These are phyloP conservation scores for Avena eriantha DNA, from an alignment of 176 grass and related monocot species.

Conservation along the genomic window DNA sequence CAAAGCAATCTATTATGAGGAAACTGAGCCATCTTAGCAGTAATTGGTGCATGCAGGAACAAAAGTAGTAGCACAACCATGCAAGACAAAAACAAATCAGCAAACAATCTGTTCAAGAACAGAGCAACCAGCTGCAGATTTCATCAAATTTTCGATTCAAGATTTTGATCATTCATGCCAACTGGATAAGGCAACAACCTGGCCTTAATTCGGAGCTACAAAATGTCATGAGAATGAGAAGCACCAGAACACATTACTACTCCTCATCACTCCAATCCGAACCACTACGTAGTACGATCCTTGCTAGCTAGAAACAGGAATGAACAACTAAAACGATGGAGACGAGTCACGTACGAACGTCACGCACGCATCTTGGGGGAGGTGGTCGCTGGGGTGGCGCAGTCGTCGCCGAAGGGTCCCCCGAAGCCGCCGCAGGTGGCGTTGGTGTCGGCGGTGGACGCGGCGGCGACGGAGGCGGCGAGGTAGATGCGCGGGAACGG, in stretches of 20 bases:
- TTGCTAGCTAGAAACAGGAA: constrained; percentile 1
- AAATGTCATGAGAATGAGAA: background rate
- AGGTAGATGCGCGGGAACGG: constrained; percentile 71
- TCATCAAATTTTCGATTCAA: background rate
- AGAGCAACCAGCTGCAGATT: background rate
- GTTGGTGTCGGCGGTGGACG: constrained; percentile 38
- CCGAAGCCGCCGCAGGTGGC: constrained; percentile 30
- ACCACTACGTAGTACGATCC: background rate
- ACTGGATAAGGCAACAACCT: background rate
- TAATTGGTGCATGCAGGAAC: background rate
- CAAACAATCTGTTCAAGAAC: background rate
- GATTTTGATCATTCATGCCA: background rate
- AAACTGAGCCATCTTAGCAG: background rate
- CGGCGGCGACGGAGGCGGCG: constrained; percentile 46
- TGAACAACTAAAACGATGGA: background rate
- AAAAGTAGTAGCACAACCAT: background rate
- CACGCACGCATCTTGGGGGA: constrained; percentile 36
- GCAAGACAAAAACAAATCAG: background rate
- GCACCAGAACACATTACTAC: background rate
- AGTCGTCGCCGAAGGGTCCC: constrained; percentile 12
- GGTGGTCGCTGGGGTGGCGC: constrained; percentile 30
- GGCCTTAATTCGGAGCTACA: background rate
- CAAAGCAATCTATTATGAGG: background rate
- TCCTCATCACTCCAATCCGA: no score
- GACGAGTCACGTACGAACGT: constrained; percentile 29